phyloP scores from a whole-genome alignment of 177 flowering plant species.

The Viscum album region DNA sequence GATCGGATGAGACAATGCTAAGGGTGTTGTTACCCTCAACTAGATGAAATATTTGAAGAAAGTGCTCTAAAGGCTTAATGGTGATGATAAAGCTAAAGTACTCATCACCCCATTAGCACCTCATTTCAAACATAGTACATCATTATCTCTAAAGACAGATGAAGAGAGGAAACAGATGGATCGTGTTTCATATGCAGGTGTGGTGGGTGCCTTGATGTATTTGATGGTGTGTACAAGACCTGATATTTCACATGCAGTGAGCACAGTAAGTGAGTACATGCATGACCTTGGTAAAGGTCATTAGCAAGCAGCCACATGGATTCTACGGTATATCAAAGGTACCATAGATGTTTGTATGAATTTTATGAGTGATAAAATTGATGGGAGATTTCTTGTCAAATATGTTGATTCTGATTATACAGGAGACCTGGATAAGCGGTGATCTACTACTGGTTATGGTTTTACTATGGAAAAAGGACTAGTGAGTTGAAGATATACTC shows the following conservation, averaged over 20 bases:
- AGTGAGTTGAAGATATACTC: neutral
- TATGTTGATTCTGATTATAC: constrained; percentile 8
- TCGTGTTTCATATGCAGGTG: neutral
- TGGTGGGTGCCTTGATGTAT: constrained; percentile 10
- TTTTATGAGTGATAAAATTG: neutral
- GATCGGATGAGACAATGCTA: too few species aligned
- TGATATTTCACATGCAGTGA: too few species aligned
- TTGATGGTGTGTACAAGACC: constrained; percentile 13
- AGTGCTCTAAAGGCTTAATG: too few species aligned
- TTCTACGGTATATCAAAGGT: neutral
- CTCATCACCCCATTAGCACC: too few species aligned
- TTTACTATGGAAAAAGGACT: neutral
- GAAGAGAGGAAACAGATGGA: neutral
- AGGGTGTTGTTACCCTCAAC: too few species aligned
- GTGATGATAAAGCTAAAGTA: too few species aligned
- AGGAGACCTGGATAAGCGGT: neutral
- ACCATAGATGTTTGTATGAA: neutral
- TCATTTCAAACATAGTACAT: too few species aligned
- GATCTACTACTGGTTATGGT: neutral
- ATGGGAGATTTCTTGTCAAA: neutral
- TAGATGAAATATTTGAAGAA: too few species aligned
- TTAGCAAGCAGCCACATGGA: constrained; percentile 10
- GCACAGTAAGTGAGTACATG: constrained; percentile 12
- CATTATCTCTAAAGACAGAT: constrained; percentile 18
- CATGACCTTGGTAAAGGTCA: neutral